These are phyloP conservation scores for Brassica juncea DNA, from an alignment of 345 rosid species.

Conservation along the genomic window DNA sequence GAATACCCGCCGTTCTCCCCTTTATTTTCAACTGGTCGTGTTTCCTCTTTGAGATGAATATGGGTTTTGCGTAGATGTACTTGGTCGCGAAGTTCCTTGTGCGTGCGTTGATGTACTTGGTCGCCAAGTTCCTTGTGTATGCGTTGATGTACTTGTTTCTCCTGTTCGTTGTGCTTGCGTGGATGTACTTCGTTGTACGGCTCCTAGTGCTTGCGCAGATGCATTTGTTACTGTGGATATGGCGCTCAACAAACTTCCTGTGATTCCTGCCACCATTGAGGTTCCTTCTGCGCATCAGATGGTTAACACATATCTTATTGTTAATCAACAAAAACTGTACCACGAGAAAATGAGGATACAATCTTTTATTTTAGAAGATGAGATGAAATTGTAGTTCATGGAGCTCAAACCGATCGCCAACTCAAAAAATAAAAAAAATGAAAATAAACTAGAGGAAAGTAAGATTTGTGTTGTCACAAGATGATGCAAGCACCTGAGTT, in stretches of 20 bases:
- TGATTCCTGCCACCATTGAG: neutral
- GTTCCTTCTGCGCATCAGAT: neutral
- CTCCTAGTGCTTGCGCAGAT: neutral
- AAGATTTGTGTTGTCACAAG: neutral
- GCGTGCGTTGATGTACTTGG: neutral
- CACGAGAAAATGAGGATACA: neutral
- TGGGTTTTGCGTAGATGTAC: neutral
- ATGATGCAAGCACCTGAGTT: conserved; percentile 1
- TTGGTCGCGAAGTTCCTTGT: neutral
- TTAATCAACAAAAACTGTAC: neutral
- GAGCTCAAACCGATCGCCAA: neutral
- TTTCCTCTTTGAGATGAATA: too few species aligned
- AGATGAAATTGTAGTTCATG: conserved; percentile 8
- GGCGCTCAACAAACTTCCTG: neutral
- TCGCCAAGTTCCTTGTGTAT: neutral
- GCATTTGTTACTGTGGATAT: neutral
- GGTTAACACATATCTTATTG: neutral
- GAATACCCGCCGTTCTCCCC: neutral
- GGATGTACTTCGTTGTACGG: neutral
- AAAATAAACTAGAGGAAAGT: neutral
- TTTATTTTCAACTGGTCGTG: neutral
- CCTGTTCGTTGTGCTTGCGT: neutral
- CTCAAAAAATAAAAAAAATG: neutral
- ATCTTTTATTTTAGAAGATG: neutral
- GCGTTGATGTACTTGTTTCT: neutral